Base-by-base conservation (phyloP, 2,329 filamentous ascomycete genomes). In the Paramyrothecium roridum region DNA sequence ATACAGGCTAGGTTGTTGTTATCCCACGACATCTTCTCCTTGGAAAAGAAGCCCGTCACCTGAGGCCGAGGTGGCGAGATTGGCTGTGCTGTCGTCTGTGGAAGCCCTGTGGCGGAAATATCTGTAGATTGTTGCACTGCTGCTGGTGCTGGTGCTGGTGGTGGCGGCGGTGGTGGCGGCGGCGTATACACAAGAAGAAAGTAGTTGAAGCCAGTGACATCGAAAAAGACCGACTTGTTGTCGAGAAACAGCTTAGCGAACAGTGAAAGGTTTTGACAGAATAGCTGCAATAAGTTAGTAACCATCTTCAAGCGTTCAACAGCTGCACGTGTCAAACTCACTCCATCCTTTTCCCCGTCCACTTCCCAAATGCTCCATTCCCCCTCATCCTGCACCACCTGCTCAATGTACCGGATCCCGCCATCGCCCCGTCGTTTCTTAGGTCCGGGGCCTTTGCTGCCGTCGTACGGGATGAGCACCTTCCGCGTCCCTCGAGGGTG, bases 11-110 rank as follows among this genome's bases (percentile, higher is more conserved):
- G 81, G 62, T 98, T 99, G 73, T 99, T 98, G 66, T 93, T 93
- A 67, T 99, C 95, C 93, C 95, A 99, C 3, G 91, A 96, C 80
- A 97, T 89, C 71, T 98, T 98, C 73, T 99, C 95, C 70, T 99
- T 98, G 60, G 90, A 96, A 77, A 98, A 99, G 80, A 98, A 98
- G n/a, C 95, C 95, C 1, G 93, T 84, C 30, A 97, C 87, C 53
- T 73, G 72, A 12, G 70, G 70, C 52, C 49, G 20, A 57, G 52
- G 37, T 13, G 19, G 50, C 48, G 17, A 4, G 13, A 16, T 50
- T 52, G 34, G 12, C 51, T 30, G 26, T 6, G 26, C 26, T 10
- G 26, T 30, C 10, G 26, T 30, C 10, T 4, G 26, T 10, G 26
- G 26, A 30, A 30, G 26, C 26, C 26, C 26, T 30, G 26, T 10